Conservation (phyloP, 306 rosid genomes). For the Argentina anserina region DNA sequence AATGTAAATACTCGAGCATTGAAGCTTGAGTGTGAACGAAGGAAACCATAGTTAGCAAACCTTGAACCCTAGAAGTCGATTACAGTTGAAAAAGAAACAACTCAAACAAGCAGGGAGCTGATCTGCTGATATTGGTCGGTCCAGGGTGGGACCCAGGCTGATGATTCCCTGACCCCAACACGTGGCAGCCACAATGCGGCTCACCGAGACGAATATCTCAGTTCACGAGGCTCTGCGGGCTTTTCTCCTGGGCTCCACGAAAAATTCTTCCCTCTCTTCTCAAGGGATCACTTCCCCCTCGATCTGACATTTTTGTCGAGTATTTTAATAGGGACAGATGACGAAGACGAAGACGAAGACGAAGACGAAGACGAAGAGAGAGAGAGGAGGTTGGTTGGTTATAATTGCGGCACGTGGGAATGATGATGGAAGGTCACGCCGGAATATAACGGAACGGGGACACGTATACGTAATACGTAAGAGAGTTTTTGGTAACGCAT, state of each 20-base stretch:
- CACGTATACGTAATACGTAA: background rate
- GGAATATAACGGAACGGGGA: constrained; percentile 14
- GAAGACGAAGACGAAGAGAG: background rate
- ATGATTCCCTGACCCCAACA: constrained; percentile 22
- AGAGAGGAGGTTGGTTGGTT: constrained; percentile 7
- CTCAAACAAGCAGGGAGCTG: background rate
- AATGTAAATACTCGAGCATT: too few relatives aligned
- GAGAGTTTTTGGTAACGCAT: background rate
- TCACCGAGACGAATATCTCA: constrained; percentile 41
- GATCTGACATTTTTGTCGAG: background rate
- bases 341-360: background rate
- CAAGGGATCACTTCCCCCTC: constrained; percentile 36
- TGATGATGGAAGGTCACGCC: constrained; percentile 22
- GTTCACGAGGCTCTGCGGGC: constrained; percentile 44
- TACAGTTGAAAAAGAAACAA: too few relatives aligned
- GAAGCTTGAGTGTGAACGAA: too few relatives aligned
- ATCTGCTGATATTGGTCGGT: constrained; percentile 49
- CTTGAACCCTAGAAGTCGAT: too few relatives aligned
- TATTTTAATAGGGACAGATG: background rate
- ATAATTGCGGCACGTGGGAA: constrained; percentile 33
- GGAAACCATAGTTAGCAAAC: too few relatives aligned
- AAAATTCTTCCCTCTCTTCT: constrained; percentile 30
- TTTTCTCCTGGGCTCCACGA: constrained; percentile 20
- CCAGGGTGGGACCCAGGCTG: constrained; percentile 19
- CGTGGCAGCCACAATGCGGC: constrained; percentile 46